A percentile compares a stretch with the other conserved stretches of the same genome.
These are phyloP conservation scores for Rutstroemia sp. DNA, from an alignment of 2,329 filamentous ascomycete genomes.

Conservation along the genomic window DNA sequence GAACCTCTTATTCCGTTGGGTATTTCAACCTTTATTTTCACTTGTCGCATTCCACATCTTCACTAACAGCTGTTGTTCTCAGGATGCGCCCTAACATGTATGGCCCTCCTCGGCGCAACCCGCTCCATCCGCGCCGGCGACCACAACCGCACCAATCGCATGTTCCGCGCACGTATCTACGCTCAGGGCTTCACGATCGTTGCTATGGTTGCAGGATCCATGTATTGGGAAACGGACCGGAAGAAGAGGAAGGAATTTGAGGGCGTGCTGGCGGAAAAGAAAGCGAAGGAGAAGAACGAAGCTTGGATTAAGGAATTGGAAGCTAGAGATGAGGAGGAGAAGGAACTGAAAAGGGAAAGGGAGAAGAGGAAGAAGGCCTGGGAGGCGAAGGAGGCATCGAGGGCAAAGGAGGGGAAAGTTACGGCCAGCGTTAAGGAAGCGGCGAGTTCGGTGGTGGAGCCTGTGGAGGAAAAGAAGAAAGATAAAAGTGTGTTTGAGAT, in stretches of 20 bases:
- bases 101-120: conserved; percentile 79
- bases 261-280: conserved; percentile 63
- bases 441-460: conserved; percentile 9
- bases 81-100: conserved; percentile 75
- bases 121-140: conserved; percentile 82
- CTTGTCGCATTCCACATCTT: background rate
- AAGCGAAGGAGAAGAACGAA: conserved; percentile 77
- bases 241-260: conserved; percentile 76
- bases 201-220: conserved; percentile 81
- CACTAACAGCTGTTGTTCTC: background rate
- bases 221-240: conserved; percentile 77
- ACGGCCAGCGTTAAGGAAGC: background rate
- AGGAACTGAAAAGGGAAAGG: conserved; percentile 39
- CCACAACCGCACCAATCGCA: conserved; percentile 77
- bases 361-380: conserved; percentile 19
- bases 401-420: background rate
- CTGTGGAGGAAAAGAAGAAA: conserved; percentile 11
- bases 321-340: conserved; percentile 80
- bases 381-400: background rate
- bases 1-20: conserved; percentile 88
- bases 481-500: conserved; percentile 15
- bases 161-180: conserved; percentile 94
- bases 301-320: conserved; percentile 90
- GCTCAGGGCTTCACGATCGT: conserved; percentile 90
- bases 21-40: conserved; percentile 28